Conservation (phyloP, 768 basidiomycete genomes). For the Pulveroboletus frians region DNA sequence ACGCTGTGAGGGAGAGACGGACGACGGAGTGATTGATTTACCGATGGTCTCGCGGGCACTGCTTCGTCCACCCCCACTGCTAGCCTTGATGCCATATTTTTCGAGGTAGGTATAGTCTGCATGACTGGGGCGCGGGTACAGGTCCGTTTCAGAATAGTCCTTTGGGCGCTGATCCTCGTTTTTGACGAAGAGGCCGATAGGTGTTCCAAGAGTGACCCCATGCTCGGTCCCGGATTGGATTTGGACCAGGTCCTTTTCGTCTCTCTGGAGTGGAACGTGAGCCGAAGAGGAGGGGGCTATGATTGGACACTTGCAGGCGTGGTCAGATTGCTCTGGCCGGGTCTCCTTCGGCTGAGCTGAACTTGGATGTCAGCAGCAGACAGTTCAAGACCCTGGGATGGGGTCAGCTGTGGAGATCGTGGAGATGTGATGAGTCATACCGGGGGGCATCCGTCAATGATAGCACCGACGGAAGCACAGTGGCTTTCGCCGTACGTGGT, state of each 20-base stretch:
- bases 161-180: conserved; percentile 99
- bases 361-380: conserved; percentile 80
- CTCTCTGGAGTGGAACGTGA: conserved; percentile 55
- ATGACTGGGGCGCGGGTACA: conserved; percentile 95
- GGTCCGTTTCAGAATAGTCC: conserved; percentile 97
- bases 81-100: conserved; percentile 97
- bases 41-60: conserved; percentile 97
- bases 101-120: conserved; percentile 98
- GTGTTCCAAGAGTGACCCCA: conserved; percentile 94
- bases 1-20: conserved; percentile 4
- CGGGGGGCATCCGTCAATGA: conserved; percentile 96
- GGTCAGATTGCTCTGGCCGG: conserved; percentile 94
- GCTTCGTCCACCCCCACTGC: conserved; percentile 91
- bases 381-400: conserved; percentile 70
- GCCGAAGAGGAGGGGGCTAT: neutral
- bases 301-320: conserved; percentile 66
- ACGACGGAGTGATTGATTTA: conserved; percentile 25
- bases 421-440: conserved; percentile 41
- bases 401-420: conserved; percentile 11
- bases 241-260: conserved; percentile 92
- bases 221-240: conserved; percentile 93
- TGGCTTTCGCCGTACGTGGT: conserved; percentile 99
- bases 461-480: conserved; percentile 93
- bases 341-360: conserved; percentile 86
- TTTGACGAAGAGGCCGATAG: conserved; percentile 92